Evolutionary conservation across 345 rosid genomes (phyloP).

Genomic region (Hypericum androsaemum): DNA sequence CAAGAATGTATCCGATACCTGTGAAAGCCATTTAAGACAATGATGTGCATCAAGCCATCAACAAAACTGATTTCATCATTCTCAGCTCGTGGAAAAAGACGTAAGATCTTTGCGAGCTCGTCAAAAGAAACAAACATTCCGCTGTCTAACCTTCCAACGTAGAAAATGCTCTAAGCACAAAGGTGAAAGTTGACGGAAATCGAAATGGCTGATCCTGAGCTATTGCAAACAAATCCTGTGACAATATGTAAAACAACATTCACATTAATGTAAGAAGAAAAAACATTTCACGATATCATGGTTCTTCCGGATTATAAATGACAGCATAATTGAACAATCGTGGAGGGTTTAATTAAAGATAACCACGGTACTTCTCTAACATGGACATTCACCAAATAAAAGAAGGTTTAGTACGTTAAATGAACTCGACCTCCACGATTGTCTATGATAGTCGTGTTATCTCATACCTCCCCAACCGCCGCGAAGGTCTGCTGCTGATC

Average conservation of each 20-base stretch:
- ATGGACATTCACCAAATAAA: too few relatives aligned
- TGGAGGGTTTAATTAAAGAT: too few relatives aligned
- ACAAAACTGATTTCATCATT: neutral
- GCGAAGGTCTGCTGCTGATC: slow-evolving; percentile 82
- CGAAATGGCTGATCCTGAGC: slow-evolving; percentile 93
- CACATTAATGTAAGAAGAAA: too few relatives aligned
- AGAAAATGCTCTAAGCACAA: slow-evolving; percentile 83
- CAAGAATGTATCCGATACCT: slow-evolving; percentile 83
- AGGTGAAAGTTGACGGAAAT: slow-evolving; percentile 82
- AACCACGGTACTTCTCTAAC: too few relatives aligned
- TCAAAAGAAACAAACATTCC: slow-evolving; percentile 8
- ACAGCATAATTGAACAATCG: too few relatives aligned
- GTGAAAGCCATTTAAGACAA: slow-evolving; percentile 11
- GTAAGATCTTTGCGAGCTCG: neutral
- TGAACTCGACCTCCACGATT: neutral
- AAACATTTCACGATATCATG: too few relatives aligned
- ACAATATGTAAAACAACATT: neutral
- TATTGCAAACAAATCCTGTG: slow-evolving; percentile 89
- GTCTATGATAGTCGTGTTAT: neutral
- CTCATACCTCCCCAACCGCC: slow-evolving; percentile 83
- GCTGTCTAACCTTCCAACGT: slow-evolving; percentile 67
- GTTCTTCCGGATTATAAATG: too few relatives aligned
- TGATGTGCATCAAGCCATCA: neutral
- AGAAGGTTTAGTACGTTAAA: neutral
- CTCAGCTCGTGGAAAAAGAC: neutral